Evolutionary conservation across 768 basidiomycete genomes (phyloP), one percentile per base, ranked within the genome.

Genomic region (Boletus patriciae): DNA sequence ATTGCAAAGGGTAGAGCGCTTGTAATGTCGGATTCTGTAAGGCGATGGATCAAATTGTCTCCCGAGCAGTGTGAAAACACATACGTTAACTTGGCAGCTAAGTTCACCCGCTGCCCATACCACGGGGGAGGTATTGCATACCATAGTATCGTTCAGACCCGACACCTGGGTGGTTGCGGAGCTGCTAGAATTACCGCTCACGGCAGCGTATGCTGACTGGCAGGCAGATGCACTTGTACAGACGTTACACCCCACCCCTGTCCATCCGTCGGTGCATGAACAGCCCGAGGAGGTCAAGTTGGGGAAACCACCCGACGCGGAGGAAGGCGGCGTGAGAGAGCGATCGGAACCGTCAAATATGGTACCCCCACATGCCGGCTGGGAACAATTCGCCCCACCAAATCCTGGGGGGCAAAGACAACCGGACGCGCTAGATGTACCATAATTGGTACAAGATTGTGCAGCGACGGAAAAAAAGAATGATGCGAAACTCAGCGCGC

Each of bases 351-450:
- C 88, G 64, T 92, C 84, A 67, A 88, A 92, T 43, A 96, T 83
- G 50, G 83, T 87, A 2, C 92, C 92, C 12, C 90, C 90, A 58
- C 94, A 97, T 2, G 79, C 83, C 0, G 88, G 83, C 54, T 81
- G 77, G 1, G 83, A 78, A 66, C 92, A 94, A 21, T 80, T 81
- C 27, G 81, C 52, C 8, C 88, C 90, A 12, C 88, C 89, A 66
- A 91, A 92, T 13, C 93, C 93, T 23, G 83, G 80, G 6, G 92
- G 93, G 70, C 94, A 97, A 23, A 79, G 71, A 67, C 94, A 95
- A 7, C 55, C 54, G 0, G 71, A 66, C 0, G 54, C 34, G 41
- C 21, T 64, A 8, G 69, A 60, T 33, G 45, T 55, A 15, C 70
- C 70, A 27, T 61, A 63, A 40, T 71, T 71, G 43, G 54, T 45